These are phyloP conservation scores for Amanita polypyramis DNA, from an alignment of 768 basidiomycete species.

Conservation along the genomic window DNA sequence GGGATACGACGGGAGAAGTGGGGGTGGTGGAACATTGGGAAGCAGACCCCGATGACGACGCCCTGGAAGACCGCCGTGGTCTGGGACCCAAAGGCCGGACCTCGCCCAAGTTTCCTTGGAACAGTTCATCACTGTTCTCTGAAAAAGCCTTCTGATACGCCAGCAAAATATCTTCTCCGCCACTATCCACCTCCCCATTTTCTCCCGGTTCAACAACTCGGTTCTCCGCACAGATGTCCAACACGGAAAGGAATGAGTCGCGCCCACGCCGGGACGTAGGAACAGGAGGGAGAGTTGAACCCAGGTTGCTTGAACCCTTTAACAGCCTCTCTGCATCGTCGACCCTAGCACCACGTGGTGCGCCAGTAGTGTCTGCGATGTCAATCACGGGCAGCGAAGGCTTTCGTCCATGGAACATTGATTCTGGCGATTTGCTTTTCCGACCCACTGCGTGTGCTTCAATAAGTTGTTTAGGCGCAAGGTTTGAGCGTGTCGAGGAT, in stretches of 20 bases:
- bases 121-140: neutral
- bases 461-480: neutral
- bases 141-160: neutral
- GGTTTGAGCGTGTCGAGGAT: neutral
- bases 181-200: neutral
- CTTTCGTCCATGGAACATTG: neutral
- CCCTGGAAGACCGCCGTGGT: too few species aligned
- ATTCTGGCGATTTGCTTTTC: neutral
- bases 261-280: neutral
- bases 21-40: neutral
- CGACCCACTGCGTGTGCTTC: neutral
- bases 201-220: neutral
- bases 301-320: neutral
- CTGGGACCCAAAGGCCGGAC: too few species aligned
- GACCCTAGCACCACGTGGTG: too few species aligned
- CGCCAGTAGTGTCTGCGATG: neutral
- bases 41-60: neutral
- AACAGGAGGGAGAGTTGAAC: neutral
- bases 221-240: constrained; percentile 3
- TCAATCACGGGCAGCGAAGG: neutral
- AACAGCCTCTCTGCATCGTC: too few species aligned
- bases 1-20: neutral
- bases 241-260: neutral
- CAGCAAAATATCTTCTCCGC: neutral
- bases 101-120: neutral